Evolutionary conservation across 2,329 filamentous ascomycete genomes (phyloP), one percentile per base, ranked within the genome.

Genomic region (Paecilomyces variotii): DNA sequence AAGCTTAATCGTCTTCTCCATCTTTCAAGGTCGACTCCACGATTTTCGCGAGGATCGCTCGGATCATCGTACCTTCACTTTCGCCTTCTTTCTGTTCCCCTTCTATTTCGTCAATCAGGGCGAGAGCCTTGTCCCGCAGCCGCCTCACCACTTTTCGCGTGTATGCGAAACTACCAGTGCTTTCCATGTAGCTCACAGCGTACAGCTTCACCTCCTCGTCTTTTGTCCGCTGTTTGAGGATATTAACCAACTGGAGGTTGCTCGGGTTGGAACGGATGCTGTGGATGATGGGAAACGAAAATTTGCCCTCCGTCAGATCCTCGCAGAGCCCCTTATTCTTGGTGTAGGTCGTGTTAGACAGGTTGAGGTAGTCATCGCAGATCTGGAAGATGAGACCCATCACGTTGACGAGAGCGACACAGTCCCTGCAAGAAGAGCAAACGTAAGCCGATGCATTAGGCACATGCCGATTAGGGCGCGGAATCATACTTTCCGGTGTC

Each of bases 251-350:
- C 68, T 95, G 19, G 84, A 89, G 70, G 57, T 77, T 78, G 2
- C 67, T 67, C 2, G 75, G 75, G 70, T 91, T 84, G 60, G 87
- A 77, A 62, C 73, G 89, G 65, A 97, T 95, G 72, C 89, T 88
- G 77, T 97, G 93, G 68, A 97, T 96, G 68, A 97, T 87, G 49
- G 92, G 91, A 72, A 97, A 97, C 27, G 88, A 93, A 78, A 97
- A 97, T 80, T 97, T 97, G 63, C 93, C 93, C 78, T 97, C 94
- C 0, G 91, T 97, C 66, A 97, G 78, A 75, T 97, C 94, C 78
- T 97, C 93, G 74, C 90, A 96, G 65, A 96, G 84, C 55, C 93
- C 94, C 78, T 97, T 97, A 74, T 96, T 93, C 63, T 88, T 80
- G 39, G 86, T 87, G 79, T 97, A 97, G 68, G 86, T 81, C n/a